Evolutionary conservation across 2,329 filamentous ascomycete species (phyloP), one percentile per base, ranked within the genome.

Genomic region (Aspergillus viridinutans): DNA sequence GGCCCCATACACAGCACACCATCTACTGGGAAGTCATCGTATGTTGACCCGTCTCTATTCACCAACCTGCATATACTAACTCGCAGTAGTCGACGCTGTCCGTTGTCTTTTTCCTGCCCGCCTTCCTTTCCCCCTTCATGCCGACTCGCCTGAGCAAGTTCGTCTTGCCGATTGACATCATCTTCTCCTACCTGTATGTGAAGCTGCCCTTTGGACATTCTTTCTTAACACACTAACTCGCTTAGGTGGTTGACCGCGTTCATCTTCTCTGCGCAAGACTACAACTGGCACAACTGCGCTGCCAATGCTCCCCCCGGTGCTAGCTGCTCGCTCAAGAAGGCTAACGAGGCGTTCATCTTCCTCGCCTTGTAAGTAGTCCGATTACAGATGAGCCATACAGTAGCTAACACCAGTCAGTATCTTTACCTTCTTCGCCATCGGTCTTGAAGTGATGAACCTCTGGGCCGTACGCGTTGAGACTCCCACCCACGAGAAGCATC

Each of bases 11-110:
- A 10, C 58, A 59, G 21, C 61, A 65, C n/a, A 53, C 64, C 5
- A 59, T 64, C 53, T 67, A 63, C 53, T 63, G 66, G 40, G 64
- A 65, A 54, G 60, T 65, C 20, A 66, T 67, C 52, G 65, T 67
- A 58, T 3, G 61, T 50, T 20, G 21, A 20, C n/a, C 10, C 32
- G 32, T 35, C n/a, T 43, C 40, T 2, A 21, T 3, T 43, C 29
- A 20, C 6, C 8, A 9, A 21, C 10, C 8, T 43, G 3, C n/a
- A 4, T 9, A 43, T 43, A 8, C 40, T 43, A 43, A 43, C 40
- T 20, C 7, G n/a, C 20, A 8, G 10, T 21, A 43, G 40, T 43
- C 40, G 8, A 43, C 40, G 8, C 8, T 43, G n/a, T 43, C 40
- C n/a, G 40, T 43, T 43, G 40, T 8, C 40, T 21, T 43, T 3